Evolutionary conservation across 2,329 filamentous ascomycete species (phyloP), one percentile per base, ranked within the genome.

Genomic region (Massarina eburnea): DNA sequence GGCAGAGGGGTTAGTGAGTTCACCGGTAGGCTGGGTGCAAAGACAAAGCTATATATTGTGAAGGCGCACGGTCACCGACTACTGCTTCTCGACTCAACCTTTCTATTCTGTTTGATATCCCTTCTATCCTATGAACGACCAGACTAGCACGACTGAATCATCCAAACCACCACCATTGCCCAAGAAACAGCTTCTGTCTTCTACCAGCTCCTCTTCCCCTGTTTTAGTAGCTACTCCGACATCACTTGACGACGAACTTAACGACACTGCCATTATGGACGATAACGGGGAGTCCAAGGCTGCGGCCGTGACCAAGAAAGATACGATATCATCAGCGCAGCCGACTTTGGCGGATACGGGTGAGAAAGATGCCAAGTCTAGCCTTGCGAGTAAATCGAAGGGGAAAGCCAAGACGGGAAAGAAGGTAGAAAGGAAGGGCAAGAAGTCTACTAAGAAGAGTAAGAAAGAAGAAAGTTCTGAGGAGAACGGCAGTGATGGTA

Each of bases 201-300:
- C 61, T 26, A 42, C 58, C 21, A 52, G 59, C 14, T 47, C 38
- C 10, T 65, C 61, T 4, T 61, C 61, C 8, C 59, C 58, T 29
- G 51, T 62, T 20, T 41, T 59, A 15, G 43, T 65, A 18, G 40
- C 59, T 9, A 64, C 62, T 9, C 61, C 61, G 1, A 56, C 54
- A n/a, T 48, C 57, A 3, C 52, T 42, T 10, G 44, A 46, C 20
- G 43, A 40, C 8, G 59, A 64, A 3, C 46, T 56, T 12, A 57
- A 47, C 8, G 40, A 48, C 6, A 39, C 57, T 20, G 46, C 44
- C 7, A 39, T 62, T 3, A 52, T 50, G 27, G 40, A 47, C n/a
- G 35, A 45, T 36, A 24, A 43, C 26, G 20, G 49, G 43, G 39
- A 49, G 30, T 40, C 43, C 35, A 49, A 43, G 32, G 32, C 47